Evolutionary conservation across 805 yeast genomes (phyloP), one percentile per base, ranked within the genome.

Genomic region (Clavispora fructus): DNA sequence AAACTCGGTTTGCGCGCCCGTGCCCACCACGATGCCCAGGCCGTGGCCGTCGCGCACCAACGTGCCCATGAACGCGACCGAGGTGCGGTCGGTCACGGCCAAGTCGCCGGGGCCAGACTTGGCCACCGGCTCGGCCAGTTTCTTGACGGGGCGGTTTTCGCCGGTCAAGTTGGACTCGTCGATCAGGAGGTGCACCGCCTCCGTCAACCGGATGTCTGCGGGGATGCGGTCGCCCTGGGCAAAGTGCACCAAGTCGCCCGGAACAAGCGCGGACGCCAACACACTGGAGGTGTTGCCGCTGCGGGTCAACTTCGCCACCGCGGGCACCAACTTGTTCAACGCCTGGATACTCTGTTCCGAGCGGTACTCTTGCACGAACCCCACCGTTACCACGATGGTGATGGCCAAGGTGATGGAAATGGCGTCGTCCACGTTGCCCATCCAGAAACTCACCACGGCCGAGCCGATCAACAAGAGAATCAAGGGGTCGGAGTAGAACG

Each of bases 381-480:
- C 99, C 32, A 94, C 99, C 1, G 94, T 80, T 11, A 94, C 97
- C 29, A 94, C 99, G 55, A 94, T 91, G 39, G 87, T 57, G 42
- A 94, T 88, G 4, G 99, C 99, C 52, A 91, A 72, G 0, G 97
- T 84, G 56, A 94, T 94, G 54, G 94, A 83, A n/a, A 94, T 71
- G 2, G 98, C 96, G 64, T 94, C 99, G 62, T 94, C 97, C 29
- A 82, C 80, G 67, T 94, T 94, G n/a, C 97, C 96, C 95, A 94
- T 88, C 57, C 87, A 65, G 55, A 92, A 87, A 51, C 95, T 83
- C 31, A 94, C 75, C 2, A 77, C 78, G 0, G 99, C 97, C 0
- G 97, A 89, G 0, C 94, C 97, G 35, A 91, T 87, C 57, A 94
- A 75, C 48, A 94, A 71, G 55, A 94, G 71, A 54, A 94, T 92